Conservation (phyloP, 2,329 filamentous ascomycete genomes). For the Ophiosphaerella herpotricha region DNA sequence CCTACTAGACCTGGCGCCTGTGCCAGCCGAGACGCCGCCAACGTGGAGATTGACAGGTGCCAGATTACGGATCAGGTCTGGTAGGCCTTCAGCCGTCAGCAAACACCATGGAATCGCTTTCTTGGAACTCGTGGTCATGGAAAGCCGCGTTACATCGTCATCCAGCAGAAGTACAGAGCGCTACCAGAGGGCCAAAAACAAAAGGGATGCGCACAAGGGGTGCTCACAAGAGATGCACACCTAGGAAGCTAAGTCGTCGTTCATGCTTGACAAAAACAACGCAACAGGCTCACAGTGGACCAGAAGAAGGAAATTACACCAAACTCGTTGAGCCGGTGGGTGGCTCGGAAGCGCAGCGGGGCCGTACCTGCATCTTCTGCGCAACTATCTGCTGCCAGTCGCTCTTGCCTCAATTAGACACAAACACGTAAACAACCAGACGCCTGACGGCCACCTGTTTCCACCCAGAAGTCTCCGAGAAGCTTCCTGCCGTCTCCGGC, state of each 20-base stretch:
- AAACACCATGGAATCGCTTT: neutral
- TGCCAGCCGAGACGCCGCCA: neutral
- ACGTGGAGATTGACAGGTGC: neutral
- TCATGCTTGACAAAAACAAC: no score
- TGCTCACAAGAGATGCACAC: no score
- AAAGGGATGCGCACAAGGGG: no score
- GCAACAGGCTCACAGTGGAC: no score
- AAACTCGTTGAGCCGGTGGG: no score
- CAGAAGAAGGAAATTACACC: no score
- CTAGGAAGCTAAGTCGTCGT: no score
- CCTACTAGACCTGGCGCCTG: neutral
- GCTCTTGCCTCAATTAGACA: neutral
- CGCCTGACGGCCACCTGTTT: slow-evolving; percentile 5
- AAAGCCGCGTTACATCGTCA: no score
- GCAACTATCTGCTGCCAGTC: neutral
- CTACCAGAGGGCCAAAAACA: no score
- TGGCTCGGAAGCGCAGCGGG: neutral
- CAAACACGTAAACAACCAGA: slow-evolving; percentile 4
- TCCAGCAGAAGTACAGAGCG: no score
- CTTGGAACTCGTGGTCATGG: no score
- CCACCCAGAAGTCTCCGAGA: slow-evolving; percentile 17
- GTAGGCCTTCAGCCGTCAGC: neutral
- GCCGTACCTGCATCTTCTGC: slow-evolving; percentile 2
- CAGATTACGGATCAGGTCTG: neutral
- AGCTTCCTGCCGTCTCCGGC: neutral